These are phyloP conservation scores for Selaginella tamariscina DNA, from an alignment of 75 land plant genomes.

Conservation along the genomic window DNA sequence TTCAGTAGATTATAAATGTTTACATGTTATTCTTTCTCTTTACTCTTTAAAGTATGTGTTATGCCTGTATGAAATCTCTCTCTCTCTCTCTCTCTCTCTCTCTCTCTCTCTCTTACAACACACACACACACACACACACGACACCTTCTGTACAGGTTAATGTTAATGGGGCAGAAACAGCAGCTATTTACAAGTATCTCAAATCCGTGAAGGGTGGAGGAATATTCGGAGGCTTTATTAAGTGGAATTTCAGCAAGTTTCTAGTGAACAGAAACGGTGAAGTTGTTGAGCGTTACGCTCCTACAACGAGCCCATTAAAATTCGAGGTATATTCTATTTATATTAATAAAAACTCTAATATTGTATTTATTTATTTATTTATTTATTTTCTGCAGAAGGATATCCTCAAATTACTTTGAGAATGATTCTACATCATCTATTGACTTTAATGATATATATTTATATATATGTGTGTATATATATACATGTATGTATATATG, in stretches of 20 bases:
- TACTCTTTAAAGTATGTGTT: too few species aligned
- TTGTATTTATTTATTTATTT: not conserved
- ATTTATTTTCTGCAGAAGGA: not conserved
- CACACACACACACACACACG: too few species aligned
- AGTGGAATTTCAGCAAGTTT: conserved; percentile 89
- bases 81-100: too few species aligned
- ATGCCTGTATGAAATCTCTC: too few species aligned
- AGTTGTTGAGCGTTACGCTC: conserved; percentile 82
- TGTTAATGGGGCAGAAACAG: conserved; percentile 67
- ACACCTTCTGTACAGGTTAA: too few species aligned
- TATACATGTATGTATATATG: too few species aligned
- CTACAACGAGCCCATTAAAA: conserved; percentile 61
- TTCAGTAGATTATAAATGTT: too few species aligned
- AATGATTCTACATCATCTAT: too few species aligned
- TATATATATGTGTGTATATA: too few species aligned
- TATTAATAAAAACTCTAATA: not conserved
- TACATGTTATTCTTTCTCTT: too few species aligned
- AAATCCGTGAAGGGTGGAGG: conserved; percentile 58
- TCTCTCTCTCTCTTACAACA: too few species aligned
- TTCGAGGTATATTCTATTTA: conserved; percentile 44
- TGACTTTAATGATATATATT: too few species aligned
- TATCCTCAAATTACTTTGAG: not conserved
- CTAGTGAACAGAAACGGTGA: conserved; percentile 61
- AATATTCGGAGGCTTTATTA: conserved; percentile 54
- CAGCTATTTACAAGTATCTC: conserved; percentile 67